phyloP scores from a whole-genome alignment of 192 early-diverging fungal genomes.

The Linnemannia zychae region DNA sequence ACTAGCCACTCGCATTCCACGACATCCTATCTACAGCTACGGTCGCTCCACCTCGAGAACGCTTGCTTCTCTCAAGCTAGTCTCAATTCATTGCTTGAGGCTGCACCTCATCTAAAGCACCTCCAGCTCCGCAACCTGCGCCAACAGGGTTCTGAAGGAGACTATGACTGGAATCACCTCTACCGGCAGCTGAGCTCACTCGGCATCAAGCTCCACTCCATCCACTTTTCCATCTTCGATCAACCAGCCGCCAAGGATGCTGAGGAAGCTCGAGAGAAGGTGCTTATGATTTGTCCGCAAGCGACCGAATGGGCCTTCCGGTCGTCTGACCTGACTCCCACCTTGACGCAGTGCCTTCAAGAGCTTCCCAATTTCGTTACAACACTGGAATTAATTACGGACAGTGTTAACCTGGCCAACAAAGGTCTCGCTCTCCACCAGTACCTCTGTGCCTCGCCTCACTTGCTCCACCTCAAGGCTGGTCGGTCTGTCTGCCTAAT shows the following conservation, averaged over 20 bases:
- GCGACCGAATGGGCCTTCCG: neutral
- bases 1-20: neutral
- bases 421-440: neutral
- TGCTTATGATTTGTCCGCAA: neutral
- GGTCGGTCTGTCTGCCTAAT: neutral
- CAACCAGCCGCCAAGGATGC: neutral
- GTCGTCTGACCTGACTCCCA: neutral
- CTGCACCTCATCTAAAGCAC: neutral
- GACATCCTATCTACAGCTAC: neutral
- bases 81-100: neutral
- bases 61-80: neutral
- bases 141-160: neutral
- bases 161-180: neutral
- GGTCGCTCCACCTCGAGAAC: neutral
- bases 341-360: neutral
- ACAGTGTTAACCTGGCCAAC: neutral
- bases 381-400: neutral
- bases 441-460: neutral
- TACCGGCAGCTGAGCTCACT: neutral
- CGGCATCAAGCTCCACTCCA: neutral
- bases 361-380: neutral
- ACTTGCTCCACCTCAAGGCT: neutral
- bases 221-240: neutral
- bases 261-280: neutral
- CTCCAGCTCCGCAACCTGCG: neutral